A percentile compares a stretch with the other conserved stretches of the same genome.
These are phyloP conservation scores for Westerdykella sp. DNA, from an alignment of 2,329 filamentous ascomycete species.

Conservation along the genomic window DNA sequence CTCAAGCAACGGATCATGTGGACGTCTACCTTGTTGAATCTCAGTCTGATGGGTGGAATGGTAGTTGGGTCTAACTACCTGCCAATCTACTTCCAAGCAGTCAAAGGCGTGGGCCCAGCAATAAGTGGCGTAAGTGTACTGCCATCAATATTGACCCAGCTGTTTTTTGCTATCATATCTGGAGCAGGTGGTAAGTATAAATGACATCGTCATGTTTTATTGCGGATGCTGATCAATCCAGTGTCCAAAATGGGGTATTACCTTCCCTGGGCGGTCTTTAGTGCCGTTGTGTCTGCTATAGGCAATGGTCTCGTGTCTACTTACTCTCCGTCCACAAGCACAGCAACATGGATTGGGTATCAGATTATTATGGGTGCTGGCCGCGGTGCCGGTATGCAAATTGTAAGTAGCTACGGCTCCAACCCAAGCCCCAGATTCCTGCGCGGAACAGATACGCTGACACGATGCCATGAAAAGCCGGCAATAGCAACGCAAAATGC, in stretches of 20 bases:
- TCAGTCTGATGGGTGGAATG: constrained; percentile 9
- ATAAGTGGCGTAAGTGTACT: constrained; percentile 38
- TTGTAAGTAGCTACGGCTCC: constrained; percentile 7
- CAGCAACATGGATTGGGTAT: constrained; percentile 25
- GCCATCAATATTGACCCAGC: constrained; percentile 28
- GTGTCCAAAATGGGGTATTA: constrained; percentile 18
- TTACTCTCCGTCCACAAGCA: constrained; percentile 27
- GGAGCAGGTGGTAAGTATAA: constrained; percentile 14
- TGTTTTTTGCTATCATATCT: constrained; percentile 14
- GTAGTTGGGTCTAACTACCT: constrained; percentile 28
- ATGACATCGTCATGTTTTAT: no score
- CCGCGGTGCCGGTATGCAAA: constrained; percentile 20
- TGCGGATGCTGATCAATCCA: not conserved
- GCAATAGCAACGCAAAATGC: constrained; percentile 30
- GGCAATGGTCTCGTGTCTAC: constrained; percentile 40
- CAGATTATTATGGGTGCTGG: constrained; percentile 23
- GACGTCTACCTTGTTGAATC: constrained; percentile 17
- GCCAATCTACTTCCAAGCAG: constrained; percentile 40
- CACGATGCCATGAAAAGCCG: constrained; percentile 5
- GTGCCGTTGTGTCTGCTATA: constrained; percentile 30
- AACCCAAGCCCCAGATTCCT: no score
- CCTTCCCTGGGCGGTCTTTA: constrained; percentile 24
- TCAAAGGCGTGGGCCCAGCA: constrained; percentile 31
- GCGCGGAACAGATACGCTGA: not conserved
- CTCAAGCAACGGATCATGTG: constrained; percentile 29